Base-by-base conservation (phyloP, 2,329 filamentous ascomycete genomes). In the Fusarium cicatricum region DNA sequence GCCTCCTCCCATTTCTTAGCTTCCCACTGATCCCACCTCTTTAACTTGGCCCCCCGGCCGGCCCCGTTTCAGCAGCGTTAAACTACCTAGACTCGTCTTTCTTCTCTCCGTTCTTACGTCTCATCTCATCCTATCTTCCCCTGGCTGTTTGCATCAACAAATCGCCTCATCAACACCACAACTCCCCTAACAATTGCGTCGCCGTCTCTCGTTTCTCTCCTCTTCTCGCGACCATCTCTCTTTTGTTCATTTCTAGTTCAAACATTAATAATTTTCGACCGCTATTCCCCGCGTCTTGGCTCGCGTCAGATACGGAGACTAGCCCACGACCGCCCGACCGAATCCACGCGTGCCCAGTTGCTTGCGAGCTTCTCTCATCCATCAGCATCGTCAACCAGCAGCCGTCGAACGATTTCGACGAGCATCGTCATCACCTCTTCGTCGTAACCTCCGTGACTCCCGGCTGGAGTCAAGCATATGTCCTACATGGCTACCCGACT, bases 401-500 rank as follows among this genome's bases (percentile, higher is more conserved):
- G 44, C 51, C 48, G 46, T 65, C 45, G 42, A 50, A 46, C 36
- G 28, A 36, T 46, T 48, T 51, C 51, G 61, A 65, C 55, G 42
- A 52, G 15, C 52, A 45, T 38, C 43, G 33, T 55, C 34, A 33
- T 52, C 47, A 33, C 40, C 41, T 44, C 43, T 49, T 52, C 45
- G 41, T 52, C 26, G 19, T 38, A n/a, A 39, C 34, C 9, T 33
- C 63, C 65, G 58, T 59, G 73, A 72, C 75, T 77, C 74, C 72
- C 70, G 72, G 71, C 56, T 57, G 71, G 74, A 72, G 72, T 74
- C 71, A n/a, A 44, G 44, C 51, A 47, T 32, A 62, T 65, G 72
- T 67, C 71, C 66, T 73, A 53, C 70, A 68, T 78, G 75, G 76
- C 75, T 69, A 69, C 71, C 59, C 71, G 75, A 58, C 69, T 77